Base-by-base conservation (phyloP, 352 stramenopile genomes). In the Phytophthora lateralis region DNA sequence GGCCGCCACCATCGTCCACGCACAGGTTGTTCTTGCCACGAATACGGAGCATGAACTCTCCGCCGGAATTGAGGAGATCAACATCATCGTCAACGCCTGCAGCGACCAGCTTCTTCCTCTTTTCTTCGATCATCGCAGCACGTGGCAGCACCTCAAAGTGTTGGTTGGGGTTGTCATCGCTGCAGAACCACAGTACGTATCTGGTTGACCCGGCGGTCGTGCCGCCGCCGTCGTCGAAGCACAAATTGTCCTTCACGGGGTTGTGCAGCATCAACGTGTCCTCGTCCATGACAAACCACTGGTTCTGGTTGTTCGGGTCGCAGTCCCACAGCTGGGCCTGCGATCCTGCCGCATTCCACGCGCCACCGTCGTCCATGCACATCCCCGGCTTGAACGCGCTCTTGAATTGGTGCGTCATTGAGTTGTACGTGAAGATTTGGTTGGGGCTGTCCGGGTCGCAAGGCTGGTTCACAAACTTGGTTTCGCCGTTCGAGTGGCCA, bases 401-500 rank as follows among this genome's bases (percentile, higher is more conserved):
- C 15, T 45, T 18, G 6, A 63, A 42, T 14, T 60, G 44, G 12
- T 58, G 42, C 1, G 61, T 71, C 55, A 52, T 60, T 0, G 32
- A 15, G 18, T 68, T 46, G 27, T 72, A 76, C 26, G 63, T 61
- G 56, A 76, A 74, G 21, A 65, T 48, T 43, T 79, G 71, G 52
- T 79, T 79, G 0, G 49, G 48, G 46, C 69, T 79, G 38, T 60
- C 58, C 1, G 67, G 34, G 35, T 74, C 48, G 59, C 71, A 79
- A 1, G 50, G 30, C 29, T 61, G 37, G 21, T 55, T 14, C 4
- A 35, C 38, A 7, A 79, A 65, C 34, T 71, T 55, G 32, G 58
- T 66, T 15, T 12, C 30, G 10, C 30, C 30, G 30, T 37, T 37
- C 10, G 8, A 15, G 24, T 35, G 20, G 6, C 56, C 68, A 9